A percentile compares a stretch with the other conserved stretches of the same genome.
Evolutionary conservation across 805 yeast genomes (phyloP).

Genomic region (Kregervanrija fluxuum): DNA sequence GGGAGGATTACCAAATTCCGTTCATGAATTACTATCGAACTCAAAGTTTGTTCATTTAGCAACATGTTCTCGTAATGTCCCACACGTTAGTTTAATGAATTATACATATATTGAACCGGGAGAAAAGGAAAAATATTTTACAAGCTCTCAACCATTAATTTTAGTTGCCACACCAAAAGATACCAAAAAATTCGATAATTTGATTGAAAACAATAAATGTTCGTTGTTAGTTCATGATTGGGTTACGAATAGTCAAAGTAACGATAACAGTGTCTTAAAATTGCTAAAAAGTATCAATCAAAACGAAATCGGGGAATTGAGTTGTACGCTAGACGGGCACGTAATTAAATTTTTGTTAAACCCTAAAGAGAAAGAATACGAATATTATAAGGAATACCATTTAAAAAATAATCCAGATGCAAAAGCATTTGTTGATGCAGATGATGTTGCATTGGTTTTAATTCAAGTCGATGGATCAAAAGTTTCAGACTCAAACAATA

Average conservation of each 20-base stretch:
- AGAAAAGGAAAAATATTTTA: conserved; percentile 21
- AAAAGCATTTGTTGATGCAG: conserved; percentile 55
- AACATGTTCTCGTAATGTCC: conserved; percentile 58
- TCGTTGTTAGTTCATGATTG: conserved; percentile 87
- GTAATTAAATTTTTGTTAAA: conserved; percentile 46
- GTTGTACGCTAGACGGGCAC: conserved; percentile 72
- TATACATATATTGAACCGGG: conserved; percentile 56
- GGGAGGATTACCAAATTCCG: conserved; percentile 26
- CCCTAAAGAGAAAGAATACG: conserved; percentile 40
- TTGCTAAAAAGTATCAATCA: conserved; percentile 72
- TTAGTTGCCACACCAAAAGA: conserved; percentile 65
- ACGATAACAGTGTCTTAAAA: conserved; percentile 35
- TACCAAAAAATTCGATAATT: conserved; percentile 71
- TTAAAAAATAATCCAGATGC: conserved; percentile 64
- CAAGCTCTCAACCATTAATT: conserved; percentile 25
- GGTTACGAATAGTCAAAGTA: conserved; percentile 40
- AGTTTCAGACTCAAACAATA: conserved; percentile 72
- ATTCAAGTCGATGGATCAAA: conserved; percentile 62
- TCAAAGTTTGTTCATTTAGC: conserved; percentile 79
- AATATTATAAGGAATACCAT: conserved; percentile 55
- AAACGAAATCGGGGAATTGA: conserved; percentile 67
- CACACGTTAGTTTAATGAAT: conserved; percentile 90
- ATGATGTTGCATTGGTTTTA: conserved; percentile 57
- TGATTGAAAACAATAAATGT: conserved; percentile 64
- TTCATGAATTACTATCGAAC: conserved; percentile 42